phyloP scores from a whole-genome alignment of 139 green algal genomes.

The Picochlorum sp. region DNA sequence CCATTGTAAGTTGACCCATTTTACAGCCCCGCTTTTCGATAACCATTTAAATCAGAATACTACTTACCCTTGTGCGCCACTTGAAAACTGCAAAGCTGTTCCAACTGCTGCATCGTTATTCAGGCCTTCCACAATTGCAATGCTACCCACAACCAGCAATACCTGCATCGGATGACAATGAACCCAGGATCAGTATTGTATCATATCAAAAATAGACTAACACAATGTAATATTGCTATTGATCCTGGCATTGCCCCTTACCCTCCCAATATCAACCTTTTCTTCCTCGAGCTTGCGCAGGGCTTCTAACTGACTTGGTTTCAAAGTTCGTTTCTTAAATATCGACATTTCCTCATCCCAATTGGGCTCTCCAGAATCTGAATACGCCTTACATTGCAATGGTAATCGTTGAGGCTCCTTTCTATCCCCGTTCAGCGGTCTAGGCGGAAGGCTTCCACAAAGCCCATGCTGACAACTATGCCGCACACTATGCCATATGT shows the following conservation, averaged over 20 bases:
- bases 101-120: constrained; percentile 75
- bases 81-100: constrained; percentile 65
- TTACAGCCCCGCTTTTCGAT: not conserved
- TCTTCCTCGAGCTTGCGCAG: constrained; percentile 54
- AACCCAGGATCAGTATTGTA: too few relatives aligned
- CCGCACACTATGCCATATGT: too few relatives aligned
- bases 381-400: not conserved
- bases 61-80: constrained; percentile 53
- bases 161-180: constrained; percentile 37
- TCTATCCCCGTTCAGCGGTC: too few relatives aligned
- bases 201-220: not conserved
- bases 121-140: constrained; percentile 71
- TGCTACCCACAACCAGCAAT: constrained; percentile 40
- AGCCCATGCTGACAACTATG: too few relatives aligned
- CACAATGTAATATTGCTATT: not conserved
- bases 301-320: constrained; percentile 67
- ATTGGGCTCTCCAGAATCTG: constrained; percentile 30
- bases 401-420: not conserved
- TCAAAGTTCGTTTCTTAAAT: constrained; percentile 61
- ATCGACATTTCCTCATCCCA: constrained; percentile 77
- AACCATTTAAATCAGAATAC: not conserved
- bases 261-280: constrained; percentile 60
- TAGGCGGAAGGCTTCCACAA: too few relatives aligned
- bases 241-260: constrained; percentile 6
- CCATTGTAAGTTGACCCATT: not conserved